A percentile compares a stretch with the other conserved stretches of the same genome.
phyloP scores from a whole-genome alignment of 2,329 filamentous ascomycete genomes.

The Tolypocladium pustulatum region DNA sequence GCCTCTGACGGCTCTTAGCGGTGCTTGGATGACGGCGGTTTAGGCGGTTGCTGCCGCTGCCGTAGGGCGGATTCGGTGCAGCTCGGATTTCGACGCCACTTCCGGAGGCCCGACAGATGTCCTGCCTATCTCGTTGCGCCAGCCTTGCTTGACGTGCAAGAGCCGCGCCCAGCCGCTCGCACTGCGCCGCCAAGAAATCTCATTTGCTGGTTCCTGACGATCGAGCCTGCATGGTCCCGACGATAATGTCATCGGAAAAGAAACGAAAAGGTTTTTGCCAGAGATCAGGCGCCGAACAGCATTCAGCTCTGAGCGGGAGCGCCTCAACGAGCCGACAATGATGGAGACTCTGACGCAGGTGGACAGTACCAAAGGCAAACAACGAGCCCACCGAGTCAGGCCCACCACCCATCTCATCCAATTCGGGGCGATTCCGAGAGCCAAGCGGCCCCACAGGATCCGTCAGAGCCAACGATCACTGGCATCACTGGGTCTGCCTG shows the following conservation, averaged over 20 bases:
- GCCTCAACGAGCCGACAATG: background rate
- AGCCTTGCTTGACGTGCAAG: no score
- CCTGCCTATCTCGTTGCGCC: background rate
- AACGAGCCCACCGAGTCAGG: slow-evolving; percentile 1
- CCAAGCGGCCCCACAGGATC: background rate
- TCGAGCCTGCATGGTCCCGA: background rate
- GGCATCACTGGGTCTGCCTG: background rate
- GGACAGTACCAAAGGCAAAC: background rate
- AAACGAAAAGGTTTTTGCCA: background rate
- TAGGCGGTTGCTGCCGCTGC: background rate
- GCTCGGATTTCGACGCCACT: background rate
- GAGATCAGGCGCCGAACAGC: background rate
- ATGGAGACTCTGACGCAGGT: background rate
- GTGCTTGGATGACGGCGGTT: background rate
- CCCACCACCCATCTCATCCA: background rate
- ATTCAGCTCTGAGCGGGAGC: background rate
- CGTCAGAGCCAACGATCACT: background rate
- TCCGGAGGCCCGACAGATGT: background rate
- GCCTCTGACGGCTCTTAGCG: background rate
- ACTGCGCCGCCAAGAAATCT: background rate
- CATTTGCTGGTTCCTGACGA: background rate
- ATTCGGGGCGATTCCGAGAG: background rate
- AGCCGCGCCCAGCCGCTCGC: background rate
- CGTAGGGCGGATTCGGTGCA: background rate
- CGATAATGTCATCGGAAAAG: background rate